Evolutionary conservation across 2,329 filamentous ascomycete genomes (phyloP).

Genomic region (Fusarium drepaniforme): DNA sequence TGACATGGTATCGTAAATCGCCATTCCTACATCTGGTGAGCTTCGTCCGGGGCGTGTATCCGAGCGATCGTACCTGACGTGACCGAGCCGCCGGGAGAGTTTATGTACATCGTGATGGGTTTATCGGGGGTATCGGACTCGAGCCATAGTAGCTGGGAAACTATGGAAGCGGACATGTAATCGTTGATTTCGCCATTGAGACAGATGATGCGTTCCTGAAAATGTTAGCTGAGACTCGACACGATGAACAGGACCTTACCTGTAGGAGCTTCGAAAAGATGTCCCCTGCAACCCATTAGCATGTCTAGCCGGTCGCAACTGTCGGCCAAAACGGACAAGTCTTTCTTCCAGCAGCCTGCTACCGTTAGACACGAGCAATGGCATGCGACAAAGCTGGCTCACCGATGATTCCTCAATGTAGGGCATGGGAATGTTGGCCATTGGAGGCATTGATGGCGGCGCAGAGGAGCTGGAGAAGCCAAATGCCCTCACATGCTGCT

Average conservation of each 20-base stretch:
- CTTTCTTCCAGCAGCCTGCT: slow-evolving; percentile 79
- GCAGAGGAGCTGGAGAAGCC: slow-evolving; percentile 54
- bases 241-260: slow-evolving; percentile 54
- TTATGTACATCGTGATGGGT: slow-evolving; percentile 97
- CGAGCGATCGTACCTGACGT: slow-evolving; percentile 65
- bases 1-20: slow-evolving; percentile 99
- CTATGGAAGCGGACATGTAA: slow-evolving; percentile 89
- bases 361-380: slow-evolving; percentile 42
- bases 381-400: slow-evolving; percentile 31
- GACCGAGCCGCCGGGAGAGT: slow-evolving; percentile 93
- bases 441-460: slow-evolving; percentile 43
- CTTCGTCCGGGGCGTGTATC: not conserved
- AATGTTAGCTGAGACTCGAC: slow-evolving; percentile 23
- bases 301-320: not conserved
- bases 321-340: slow-evolving; percentile 68
- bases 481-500: slow-evolving; percentile 55
- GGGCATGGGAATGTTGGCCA: slow-evolving; percentile 65
- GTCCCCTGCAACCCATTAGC: slow-evolving; percentile 68
- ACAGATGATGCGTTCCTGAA: slow-evolving; percentile 90
- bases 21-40: slow-evolving; percentile 64
- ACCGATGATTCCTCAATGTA: slow-evolving; percentile 65
- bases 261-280: slow-evolving; percentile 86
- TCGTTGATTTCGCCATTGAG: slow-evolving; percentile 94
- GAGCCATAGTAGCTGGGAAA: slow-evolving; percentile 96
- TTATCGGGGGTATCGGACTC: slow-evolving; percentile 97